Evolutionary conservation across 345 rosid species (phyloP).

Genomic region (Cardiospermum halicacabum): DNA sequence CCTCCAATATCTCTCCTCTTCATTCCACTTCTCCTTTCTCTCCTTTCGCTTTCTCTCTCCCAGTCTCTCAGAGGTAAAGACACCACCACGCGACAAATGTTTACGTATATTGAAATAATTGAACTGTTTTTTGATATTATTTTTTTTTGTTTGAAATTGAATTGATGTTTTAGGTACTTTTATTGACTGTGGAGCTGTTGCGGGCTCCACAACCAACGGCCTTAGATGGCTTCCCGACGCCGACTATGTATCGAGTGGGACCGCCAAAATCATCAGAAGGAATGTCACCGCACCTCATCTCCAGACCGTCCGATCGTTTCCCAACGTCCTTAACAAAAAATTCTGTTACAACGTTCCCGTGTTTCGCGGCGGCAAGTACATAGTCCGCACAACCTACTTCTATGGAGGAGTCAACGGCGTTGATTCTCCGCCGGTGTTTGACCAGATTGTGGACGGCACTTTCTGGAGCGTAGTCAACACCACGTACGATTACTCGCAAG

Average conservation of each 20-base stretch:
- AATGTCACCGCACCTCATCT: conserved; percentile 28
- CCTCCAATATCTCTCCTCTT: conserved; percentile 9
- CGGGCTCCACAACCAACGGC: conserved; percentile 33
- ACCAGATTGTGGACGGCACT: conserved; percentile 90
- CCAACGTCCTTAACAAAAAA: conserved; percentile 40
- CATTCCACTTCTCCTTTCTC: conserved; percentile 26
- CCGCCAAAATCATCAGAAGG: conserved; percentile 36
- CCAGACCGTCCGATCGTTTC: conserved; percentile 82
- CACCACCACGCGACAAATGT: not conserved
- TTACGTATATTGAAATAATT: not conserved
- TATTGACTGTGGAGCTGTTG: conserved; percentile 71
- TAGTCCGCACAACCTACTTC: conserved; percentile 68
- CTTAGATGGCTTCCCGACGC: conserved; percentile 60
- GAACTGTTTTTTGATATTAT: not conserved
- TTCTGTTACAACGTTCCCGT: conserved; percentile 61
- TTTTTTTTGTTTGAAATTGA: not conserved
- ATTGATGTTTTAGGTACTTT: conserved; percentile 33
- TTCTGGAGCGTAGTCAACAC: conserved; percentile 76
- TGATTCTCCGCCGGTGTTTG: conserved; percentile 69
- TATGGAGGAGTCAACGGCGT: conserved; percentile 78
- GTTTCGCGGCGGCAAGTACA: conserved; percentile 53
- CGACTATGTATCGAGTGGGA: conserved; percentile 39
- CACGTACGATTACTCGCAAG: conserved; percentile 51
- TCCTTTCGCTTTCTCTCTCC: conserved; percentile 36
- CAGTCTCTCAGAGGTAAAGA: conserved; percentile 38